Base-by-base conservation (phyloP, 805 yeast species). In the Scheffersomyces coipomensis region DNA sequence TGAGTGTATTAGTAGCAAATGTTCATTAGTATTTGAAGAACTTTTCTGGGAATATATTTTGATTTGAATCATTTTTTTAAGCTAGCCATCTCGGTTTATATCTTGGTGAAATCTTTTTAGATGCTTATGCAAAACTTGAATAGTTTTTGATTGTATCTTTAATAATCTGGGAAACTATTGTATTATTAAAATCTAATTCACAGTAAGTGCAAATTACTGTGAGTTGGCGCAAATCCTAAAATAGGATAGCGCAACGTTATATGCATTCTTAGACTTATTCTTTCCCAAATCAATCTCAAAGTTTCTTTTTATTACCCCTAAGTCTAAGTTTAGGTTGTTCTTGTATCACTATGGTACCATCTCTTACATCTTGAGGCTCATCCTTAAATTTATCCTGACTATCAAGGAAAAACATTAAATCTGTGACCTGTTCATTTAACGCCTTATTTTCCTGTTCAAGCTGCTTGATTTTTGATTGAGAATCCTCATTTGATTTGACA, bases 391-490 rank as follows among this genome's bases (percentile, higher is more conserved):
- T 85, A 40, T 81, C 84, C 53, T 78, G 85, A 0, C 85, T 73
- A 42, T 85, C 91, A 29, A 88, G 60, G 52, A 70, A 87, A 46
- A 87, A 84, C 96, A 89, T 86, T 38, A 88, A 58, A 56, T 88
- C 96, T 21, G 72, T 76, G 3, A 80, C 80, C 55, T 84, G 87
- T 29, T 82, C 88, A 32, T 71, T 56, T 22, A 83, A 53, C 2
- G 79, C 86, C 9, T 54, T 55, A 10, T 75, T 79, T 34, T 72
- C 64, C 2, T 42, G 42, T 31, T 62, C 59, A 19, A 79, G 40
- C 16, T 49, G 52, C 15, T 41, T 43, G 9, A 56, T 43, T 24
- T 46, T 39, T 8, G 46, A 41, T 12, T 58, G 49, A 29, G 70
- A 68, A 16, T 53, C 40, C 43, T 45, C 48, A 22, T 56, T 58